Evolutionary conservation across 2,329 filamentous ascomycete species (phyloP).

Genomic region (Epichloe amarillans): DNA sequence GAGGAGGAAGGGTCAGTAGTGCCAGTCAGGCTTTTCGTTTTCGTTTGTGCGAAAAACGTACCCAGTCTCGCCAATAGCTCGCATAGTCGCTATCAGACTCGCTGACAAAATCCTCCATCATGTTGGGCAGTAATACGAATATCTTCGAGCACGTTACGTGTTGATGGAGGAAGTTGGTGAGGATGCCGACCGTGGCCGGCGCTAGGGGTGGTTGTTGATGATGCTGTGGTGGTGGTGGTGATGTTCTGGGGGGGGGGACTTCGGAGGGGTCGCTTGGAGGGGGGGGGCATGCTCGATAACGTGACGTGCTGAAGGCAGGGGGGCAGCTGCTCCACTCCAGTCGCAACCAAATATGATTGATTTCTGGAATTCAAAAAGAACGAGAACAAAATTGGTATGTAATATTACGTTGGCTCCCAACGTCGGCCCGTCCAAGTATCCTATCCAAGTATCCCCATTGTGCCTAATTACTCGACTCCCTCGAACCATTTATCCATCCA

Average conservation of each 20-base stretch:
- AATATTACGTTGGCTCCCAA: too few species aligned
- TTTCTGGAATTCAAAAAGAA: too few species aligned
- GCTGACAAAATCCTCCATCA: slow-evolving; percentile 95
- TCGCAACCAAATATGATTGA: too few species aligned
- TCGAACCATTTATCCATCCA: neutral
- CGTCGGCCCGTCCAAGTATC: too few species aligned
- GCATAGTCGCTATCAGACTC: slow-evolving; percentile 99
- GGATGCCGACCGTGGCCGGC: slow-evolving; percentile 2
- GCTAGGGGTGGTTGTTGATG: neutral
- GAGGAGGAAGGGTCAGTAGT: neutral
- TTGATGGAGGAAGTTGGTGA: neutral
- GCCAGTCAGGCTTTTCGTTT: neutral
- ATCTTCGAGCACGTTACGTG: neutral
- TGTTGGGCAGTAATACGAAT: slow-evolving; percentile 11
- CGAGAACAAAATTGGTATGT: too few species aligned
- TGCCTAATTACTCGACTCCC: too few species aligned
- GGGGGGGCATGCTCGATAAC: neutral
- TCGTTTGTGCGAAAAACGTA: slow-evolving; percentile 32
- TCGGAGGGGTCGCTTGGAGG: too few species aligned
- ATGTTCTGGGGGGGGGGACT: neutral
- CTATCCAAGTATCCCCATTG: too few species aligned
- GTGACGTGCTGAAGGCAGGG: slow-evolving; percentile 2
- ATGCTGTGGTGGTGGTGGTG: slow-evolving; percentile 1
- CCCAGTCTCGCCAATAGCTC: slow-evolving; percentile 99
- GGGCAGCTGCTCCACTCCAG: too few species aligned